Evolutionary conservation across 768 basidiomycete genomes (phyloP).

Genomic region (Mrakia gelida): DNA sequence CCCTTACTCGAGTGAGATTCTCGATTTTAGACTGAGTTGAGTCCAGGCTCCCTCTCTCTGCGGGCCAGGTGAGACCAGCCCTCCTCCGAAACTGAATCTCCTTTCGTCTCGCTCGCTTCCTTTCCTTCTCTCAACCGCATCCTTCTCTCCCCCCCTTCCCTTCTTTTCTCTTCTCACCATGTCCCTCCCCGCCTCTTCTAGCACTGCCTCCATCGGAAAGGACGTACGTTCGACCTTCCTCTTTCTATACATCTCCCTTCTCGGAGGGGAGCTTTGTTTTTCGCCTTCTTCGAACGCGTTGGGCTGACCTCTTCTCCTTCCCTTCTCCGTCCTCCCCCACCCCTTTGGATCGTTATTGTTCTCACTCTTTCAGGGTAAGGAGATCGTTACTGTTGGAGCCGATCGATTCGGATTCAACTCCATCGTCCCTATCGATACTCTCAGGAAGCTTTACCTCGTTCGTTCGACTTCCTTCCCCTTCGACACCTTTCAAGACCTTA

Average conservation of each 20-base stretch:
- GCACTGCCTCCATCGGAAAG: slow-evolving; percentile 23
- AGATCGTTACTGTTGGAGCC: slow-evolving; percentile 75
- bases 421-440: slow-evolving; percentile 68
- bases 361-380: slow-evolving; percentile 50
- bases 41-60: background rate
- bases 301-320: background rate
- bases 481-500: background rate
- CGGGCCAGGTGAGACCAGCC: background rate
- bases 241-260: background rate
- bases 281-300: background rate
- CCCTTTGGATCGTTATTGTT: background rate
- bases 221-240: slow-evolving; percentile 6
- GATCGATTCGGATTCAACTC: slow-evolving; percentile 86
- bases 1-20: no score
- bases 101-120: background rate
- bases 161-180: background rate
- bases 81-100: background rate
- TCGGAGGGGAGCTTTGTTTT: background rate
- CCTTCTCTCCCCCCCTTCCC: slow-evolving; percentile 1
- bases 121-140: background rate
- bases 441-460: slow-evolving; percentile 78
- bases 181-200: slow-evolving; percentile 12
- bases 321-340: no score
- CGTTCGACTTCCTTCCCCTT: slow-evolving; percentile 30
- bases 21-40: no score